Evolutionary conservation across 805 yeast species (phyloP), one percentile per base, ranked within the genome.

Genomic region (Candida fluviatilis): DNA sequence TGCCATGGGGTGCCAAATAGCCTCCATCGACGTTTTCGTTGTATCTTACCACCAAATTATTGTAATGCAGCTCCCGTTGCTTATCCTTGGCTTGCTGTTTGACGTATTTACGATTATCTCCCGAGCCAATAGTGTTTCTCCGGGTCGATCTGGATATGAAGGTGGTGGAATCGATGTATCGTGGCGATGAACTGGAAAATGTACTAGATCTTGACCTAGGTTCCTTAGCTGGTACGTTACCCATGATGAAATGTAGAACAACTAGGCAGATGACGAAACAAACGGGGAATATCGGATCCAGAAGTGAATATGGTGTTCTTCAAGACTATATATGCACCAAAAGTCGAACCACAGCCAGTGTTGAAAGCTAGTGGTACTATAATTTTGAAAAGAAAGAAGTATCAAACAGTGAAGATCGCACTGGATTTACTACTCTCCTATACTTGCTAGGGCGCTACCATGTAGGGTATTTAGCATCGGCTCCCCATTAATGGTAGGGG

Each of bases 11-110:
- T 1, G 95, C 96, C 46, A 91, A 62, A 55, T 66, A 89, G 2
- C 99, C 99, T 14, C 99, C 99, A 62, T 93, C 98, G 12, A 91
- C 95, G 45, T 69, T 77, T 52, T 87, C 95, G 28, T 69, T 69
- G 50, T 60, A 74, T 43, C 73, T 66, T 2, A 84, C 87, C 16
- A 84, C 64, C 38, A 84, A 62, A 17, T 78, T 73, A 44, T 63
- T 49, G 38, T 75, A 76, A 49, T 80, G 87, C 13, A 61, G 59
- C 43, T 80, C 84, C 39, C 72, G 72, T 36, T 57, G 56, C 36
- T 54, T 56, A 41, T 75, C 81, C 51, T 75, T 77, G 27, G 84
- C 90, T 34, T 64, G 75, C n/a, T 72, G 71, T 18, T 55, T 47
- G 35, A 49, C 53, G 14, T 44, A 18, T 41, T 50, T 53, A 35